Conservation (phyloP, 1,139 yeast genomes). For the Kurtzmaniella natalensis region DNA sequence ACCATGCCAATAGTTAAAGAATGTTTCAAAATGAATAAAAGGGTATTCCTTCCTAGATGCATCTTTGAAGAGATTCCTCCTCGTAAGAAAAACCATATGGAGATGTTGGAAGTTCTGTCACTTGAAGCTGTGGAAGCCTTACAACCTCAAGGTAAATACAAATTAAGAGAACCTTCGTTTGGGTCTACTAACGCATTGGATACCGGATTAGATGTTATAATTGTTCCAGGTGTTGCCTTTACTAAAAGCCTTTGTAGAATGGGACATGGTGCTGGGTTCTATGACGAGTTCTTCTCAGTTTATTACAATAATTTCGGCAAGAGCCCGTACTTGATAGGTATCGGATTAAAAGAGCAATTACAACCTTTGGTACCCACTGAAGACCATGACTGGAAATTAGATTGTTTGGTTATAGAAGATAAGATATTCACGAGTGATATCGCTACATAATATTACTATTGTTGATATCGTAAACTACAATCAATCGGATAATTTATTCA, state of each 20-base stretch:
- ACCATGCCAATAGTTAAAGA: slow-evolving; percentile 47
- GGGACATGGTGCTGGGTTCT: slow-evolving; percentile 94
- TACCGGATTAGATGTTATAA: slow-evolving; percentile 56
- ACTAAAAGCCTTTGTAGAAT: slow-evolving; percentile 51
- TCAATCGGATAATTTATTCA: background rate
- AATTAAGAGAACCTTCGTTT: slow-evolving; percentile 60
- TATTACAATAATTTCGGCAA: slow-evolving; percentile 31
- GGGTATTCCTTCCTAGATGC: slow-evolving; percentile 52
- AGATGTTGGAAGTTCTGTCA: slow-evolving; percentile 49
- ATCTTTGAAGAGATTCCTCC: slow-evolving; percentile 15
- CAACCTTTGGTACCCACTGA: slow-evolving; percentile 59
- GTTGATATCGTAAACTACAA: too few species aligned
- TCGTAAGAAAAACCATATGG: slow-evolving; percentile 45
- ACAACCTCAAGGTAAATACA: slow-evolving; percentile 65
- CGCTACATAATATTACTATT: too few species aligned
- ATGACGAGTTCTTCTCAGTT: slow-evolving; percentile 69
- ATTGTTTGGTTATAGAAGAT: slow-evolving; percentile 45
- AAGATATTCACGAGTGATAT: too few species aligned
- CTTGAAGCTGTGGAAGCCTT: slow-evolving; percentile 41
- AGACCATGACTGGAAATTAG: slow-evolving; percentile 64
- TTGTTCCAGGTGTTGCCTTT: slow-evolving; percentile 88
- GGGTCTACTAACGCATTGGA: slow-evolving; percentile 31
- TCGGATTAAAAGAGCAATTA: slow-evolving; percentile 71
- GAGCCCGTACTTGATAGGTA: slow-evolving; percentile 52
- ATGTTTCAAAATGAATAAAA: slow-evolving; percentile 43